Evolutionary conservation across 306 rosid genomes (phyloP).

Genomic region (Castanea crenata): DNA sequence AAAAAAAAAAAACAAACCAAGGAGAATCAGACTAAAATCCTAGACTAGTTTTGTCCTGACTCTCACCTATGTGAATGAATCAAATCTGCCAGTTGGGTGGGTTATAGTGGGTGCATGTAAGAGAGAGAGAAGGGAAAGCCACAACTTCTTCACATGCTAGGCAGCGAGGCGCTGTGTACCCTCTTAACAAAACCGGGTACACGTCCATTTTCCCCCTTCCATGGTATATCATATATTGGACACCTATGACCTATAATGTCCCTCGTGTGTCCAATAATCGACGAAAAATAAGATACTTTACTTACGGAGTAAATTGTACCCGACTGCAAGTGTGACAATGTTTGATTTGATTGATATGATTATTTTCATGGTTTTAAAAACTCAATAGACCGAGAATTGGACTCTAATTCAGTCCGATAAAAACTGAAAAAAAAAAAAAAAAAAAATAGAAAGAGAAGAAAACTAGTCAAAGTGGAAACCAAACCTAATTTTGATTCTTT

Average conservation of each 20-base stretch:
- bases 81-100: slow-evolving; percentile 53
- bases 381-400: no score
- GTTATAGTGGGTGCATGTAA: slow-evolving; percentile 44
- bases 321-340: background rate
- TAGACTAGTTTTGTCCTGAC: slow-evolving; percentile 59
- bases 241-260: slow-evolving; percentile 39
- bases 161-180: slow-evolving; percentile 76
- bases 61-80: slow-evolving; percentile 42
- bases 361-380: no score
- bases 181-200: slow-evolving; percentile 56
- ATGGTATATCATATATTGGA: slow-evolving; percentile 30
- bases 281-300: no score
- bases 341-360: slow-evolving; percentile 14
- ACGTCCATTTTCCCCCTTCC: slow-evolving; percentile 53
- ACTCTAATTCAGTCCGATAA: no score
- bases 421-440: no score
- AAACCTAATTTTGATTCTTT: no score
- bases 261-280: no score
- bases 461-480: no score
- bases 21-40: slow-evolving; percentile 44
- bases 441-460: no score
- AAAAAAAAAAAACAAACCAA: slow-evolving; percentile 26
- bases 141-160: slow-evolving; percentile 67
- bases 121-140: slow-evolving; percentile 28
- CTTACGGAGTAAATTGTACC: no score